Evolutionary conservation across 371 early-diverging fungal genomes (phyloP).

Genomic region (Rhizopus arrhizus): DNA sequence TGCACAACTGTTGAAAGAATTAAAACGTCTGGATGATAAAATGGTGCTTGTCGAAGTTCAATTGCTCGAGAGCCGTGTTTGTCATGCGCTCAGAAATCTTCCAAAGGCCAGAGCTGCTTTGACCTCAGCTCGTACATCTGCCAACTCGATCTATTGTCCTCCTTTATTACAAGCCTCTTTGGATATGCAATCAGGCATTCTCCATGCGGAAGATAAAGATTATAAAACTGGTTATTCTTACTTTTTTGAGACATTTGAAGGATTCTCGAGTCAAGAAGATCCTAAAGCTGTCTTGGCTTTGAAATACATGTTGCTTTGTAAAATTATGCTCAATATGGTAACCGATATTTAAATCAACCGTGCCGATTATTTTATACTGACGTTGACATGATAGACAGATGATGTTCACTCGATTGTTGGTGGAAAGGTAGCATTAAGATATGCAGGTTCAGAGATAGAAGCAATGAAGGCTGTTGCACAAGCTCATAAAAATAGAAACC

Average conservation of each 20-base stretch:
- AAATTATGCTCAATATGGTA: conserved; percentile 94
- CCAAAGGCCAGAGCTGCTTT: conserved; percentile 95
- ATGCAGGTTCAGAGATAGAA: conserved; percentile 80
- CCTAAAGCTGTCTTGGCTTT: conserved; percentile 84
- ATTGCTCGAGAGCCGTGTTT: conserved; percentile 92
- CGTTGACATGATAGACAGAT: conserved; percentile 59
- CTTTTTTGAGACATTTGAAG: conserved; percentile 98
- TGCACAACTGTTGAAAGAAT: conserved; percentile 83
- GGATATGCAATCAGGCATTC: conserved; percentile 96
- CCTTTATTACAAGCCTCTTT: conserved; percentile 95
- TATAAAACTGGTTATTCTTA: conserved; percentile 98
- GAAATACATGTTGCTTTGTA: conserved; percentile 97
- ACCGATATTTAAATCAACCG: conserved; percentile 3
- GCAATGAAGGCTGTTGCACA: conserved; percentile 95
- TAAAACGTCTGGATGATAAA: conserved; percentile 98
- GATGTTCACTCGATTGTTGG: conserved; percentile 85
- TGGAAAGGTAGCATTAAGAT: conserved; percentile 80
- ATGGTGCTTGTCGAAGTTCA: conserved; percentile 97
- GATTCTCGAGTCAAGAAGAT: conserved; percentile 86
- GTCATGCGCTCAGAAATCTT: conserved; percentile 90
- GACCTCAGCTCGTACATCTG: conserved; percentile 95
- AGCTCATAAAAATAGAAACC: conserved; percentile 91
- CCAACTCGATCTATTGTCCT: conserved; percentile 98
- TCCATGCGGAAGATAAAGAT: conserved; percentile 98
- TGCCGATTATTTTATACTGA: not conserved